Evolutionary conservation across 2,329 filamentous ascomycete species (phyloP).

Genomic region (Botrytis hyacinthi): DNA sequence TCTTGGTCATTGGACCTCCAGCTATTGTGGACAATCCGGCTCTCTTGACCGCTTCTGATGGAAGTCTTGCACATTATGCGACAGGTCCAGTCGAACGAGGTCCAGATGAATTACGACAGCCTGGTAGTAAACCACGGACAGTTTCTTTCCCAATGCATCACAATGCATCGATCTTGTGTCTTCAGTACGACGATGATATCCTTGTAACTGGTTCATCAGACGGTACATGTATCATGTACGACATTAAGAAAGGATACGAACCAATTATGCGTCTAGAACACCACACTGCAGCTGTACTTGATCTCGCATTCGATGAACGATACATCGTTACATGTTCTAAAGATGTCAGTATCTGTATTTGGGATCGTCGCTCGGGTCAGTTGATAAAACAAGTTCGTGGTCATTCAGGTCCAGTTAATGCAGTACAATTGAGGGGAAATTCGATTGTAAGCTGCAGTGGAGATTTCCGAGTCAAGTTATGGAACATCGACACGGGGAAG

Average conservation of each 20-base stretch:
- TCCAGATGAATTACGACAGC: conserved; percentile 33
- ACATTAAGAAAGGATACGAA: conserved; percentile 72
- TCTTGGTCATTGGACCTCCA: conserved; percentile 80
- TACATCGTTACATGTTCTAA: conserved; percentile 98
- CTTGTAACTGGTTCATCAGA: conserved; percentile 96
- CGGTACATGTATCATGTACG: conserved; percentile 86
- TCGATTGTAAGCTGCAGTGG: conserved; percentile 91
- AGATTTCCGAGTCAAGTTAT: conserved; percentile 89
- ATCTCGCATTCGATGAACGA: conserved; percentile 87
- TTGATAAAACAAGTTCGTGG: conserved; percentile 78
- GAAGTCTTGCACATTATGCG: conserved; percentile 54
- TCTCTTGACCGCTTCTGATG: conserved; percentile 53
- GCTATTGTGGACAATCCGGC: conserved; percentile 55
- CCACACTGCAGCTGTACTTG: conserved; percentile 85
- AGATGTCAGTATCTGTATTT: conserved; percentile 89
- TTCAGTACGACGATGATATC: conserved; percentile 91
- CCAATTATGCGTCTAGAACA: conserved; percentile 75
- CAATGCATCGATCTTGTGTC: conserved; percentile 87
- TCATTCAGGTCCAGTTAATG: conserved; percentile 90
- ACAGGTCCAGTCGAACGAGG: conserved; percentile 42
- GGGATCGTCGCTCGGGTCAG: conserved; percentile 78
- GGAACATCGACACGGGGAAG: conserved; percentile 87
- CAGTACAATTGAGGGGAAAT: conserved; percentile 91
- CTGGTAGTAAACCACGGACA: conserved; percentile 51
- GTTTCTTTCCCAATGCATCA: conserved; percentile 68